phyloP scores from a whole-genome alignment of 805 yeast genomes.

The Suhomyces sp. region DNA sequence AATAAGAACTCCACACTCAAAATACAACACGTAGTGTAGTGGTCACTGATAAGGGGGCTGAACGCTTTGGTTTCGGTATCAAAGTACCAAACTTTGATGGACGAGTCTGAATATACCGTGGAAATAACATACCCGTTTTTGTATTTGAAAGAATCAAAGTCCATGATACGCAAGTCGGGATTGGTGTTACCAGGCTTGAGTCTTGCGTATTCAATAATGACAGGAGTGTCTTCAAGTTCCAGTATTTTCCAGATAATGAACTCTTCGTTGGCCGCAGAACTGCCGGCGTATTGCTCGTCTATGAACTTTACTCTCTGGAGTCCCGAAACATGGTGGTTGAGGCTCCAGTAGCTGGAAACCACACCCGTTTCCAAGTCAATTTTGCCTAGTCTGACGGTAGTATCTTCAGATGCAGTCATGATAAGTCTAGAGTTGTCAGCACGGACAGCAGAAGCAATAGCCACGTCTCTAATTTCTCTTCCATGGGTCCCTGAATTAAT shows the following conservation, averaged over 20 bases:
- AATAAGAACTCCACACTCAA: conserved; percentile 54
- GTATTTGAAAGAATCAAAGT: conserved; percentile 54
- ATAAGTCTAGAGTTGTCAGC: conserved; percentile 40
- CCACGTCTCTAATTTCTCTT: conserved; percentile 78
- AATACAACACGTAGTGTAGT: conserved; percentile 74
- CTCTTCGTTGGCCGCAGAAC: conserved; percentile 85
- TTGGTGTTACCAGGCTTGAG: conserved; percentile 53
- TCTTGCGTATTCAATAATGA: conserved; percentile 47
- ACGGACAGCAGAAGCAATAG: conserved; percentile 39
- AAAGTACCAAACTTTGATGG: conserved; percentile 63
- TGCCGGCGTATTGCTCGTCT: conserved; percentile 42
- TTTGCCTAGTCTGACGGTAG: conserved; percentile 62
- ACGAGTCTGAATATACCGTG: conserved; percentile 84
- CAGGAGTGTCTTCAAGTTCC: conserved; percentile 33
- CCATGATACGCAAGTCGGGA: conserved; percentile 91
- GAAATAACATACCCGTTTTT: conserved; percentile 50
- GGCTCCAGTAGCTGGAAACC: conserved; percentile 52
- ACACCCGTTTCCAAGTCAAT: conserved; percentile 35
- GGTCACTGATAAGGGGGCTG: conserved; percentile 41
- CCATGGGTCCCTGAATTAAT: conserved; percentile 77
- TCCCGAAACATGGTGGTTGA: conserved; percentile 85
- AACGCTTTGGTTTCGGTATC: conserved; percentile 37
- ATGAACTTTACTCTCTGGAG: conserved; percentile 71
- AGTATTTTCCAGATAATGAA: conserved; percentile 71
- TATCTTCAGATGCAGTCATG: conserved; percentile 87